phyloP scores from a whole-genome alignment of 192 early-diverging fungal species.

The Coemansia sp. region DNA sequence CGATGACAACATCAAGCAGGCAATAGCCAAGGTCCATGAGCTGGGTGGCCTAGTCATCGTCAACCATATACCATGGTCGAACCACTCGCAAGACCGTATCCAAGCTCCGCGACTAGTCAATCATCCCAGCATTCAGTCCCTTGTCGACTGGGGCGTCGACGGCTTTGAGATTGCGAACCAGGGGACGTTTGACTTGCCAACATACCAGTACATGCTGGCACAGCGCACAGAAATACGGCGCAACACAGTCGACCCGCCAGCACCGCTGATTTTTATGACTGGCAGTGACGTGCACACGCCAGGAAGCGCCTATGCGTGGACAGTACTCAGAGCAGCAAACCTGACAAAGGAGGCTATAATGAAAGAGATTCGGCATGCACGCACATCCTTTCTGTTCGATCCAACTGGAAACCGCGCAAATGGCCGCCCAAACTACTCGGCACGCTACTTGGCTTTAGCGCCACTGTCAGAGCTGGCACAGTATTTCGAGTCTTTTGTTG shows the following conservation, averaged over 20 bases:
- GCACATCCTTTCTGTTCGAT: constrained; percentile 66
- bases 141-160: constrained; percentile 68
- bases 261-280: constrained; percentile 58
- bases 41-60: constrained; percentile 70
- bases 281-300: constrained; percentile 70
- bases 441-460: constrained; percentile 37
- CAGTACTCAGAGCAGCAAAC: constrained; percentile 52
- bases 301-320: constrained; percentile 62
- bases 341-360: constrained; percentile 55
- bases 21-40: constrained; percentile 60
- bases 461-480: constrained; percentile 54
- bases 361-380: constrained; percentile 56
- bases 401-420: constrained; percentile 59
- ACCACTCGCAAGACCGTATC: constrained; percentile 59
- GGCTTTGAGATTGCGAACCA: constrained; percentile 69
- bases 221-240: neutral
- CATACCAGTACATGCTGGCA: constrained; percentile 46
- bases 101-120: constrained; percentile 57
- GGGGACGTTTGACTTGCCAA: constrained; percentile 58
- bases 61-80: constrained; percentile 79
- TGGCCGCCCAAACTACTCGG: constrained; percentile 28
- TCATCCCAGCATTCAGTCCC: constrained; percentile 59
- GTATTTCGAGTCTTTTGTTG: constrained; percentile 61
- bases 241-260: constrained; percentile 6
- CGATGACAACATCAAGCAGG: constrained; percentile 58